Evolutionary conservation across 495 filamentous ascomycete species (phyloP), one percentile per base, ranked within the genome.

Genomic region (Daldinia childiae): DNA sequence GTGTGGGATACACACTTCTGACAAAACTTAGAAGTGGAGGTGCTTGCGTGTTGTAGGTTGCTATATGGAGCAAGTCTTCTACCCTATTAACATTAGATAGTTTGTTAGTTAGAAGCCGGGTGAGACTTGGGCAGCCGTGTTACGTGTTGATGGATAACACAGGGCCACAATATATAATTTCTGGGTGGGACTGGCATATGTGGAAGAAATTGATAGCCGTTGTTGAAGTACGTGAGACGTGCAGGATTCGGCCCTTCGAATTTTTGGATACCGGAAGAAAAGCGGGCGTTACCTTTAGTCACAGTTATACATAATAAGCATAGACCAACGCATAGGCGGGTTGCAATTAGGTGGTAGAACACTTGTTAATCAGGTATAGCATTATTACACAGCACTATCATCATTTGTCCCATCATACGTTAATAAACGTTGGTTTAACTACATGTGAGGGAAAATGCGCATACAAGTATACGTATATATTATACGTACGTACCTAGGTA

Each of bases 81-180:
- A 57, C 9, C 54, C 45, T 64, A 56, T 67, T 51, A 39, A 61
- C 57, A 51, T 26, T 32, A 65, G 41, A 60, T 12, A 21, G 26
- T 57, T 15, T 24, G 19, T 51, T 58, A 64, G 56, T 51, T 12
- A 27, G 52, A 41, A 56, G 27, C 56, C 56, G 43, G 69, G 54
- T 21, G 45, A 55, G 48, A 26, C 32, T 66, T 36, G 45, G 39
- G 45, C 21, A 57, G 38, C 56, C 38, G 69, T 66, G 48, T 68
- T 73, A 73, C 70, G 70, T 73, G 70, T 38, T 73, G 61, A 62
- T 45, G 4, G 56, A 61, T 66, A 61, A 69, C 70, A 66, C 45
- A 62, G 41, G 52, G 58, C 66, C 57, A 69, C 58, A 55, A 41
- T 66, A 69, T 66, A 63, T 48, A 69, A 68, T 56, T 52, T 58